Conservation (phyloP, 2,329 filamentous ascomycete genomes). For the Cordyceps javanica region DNA sequence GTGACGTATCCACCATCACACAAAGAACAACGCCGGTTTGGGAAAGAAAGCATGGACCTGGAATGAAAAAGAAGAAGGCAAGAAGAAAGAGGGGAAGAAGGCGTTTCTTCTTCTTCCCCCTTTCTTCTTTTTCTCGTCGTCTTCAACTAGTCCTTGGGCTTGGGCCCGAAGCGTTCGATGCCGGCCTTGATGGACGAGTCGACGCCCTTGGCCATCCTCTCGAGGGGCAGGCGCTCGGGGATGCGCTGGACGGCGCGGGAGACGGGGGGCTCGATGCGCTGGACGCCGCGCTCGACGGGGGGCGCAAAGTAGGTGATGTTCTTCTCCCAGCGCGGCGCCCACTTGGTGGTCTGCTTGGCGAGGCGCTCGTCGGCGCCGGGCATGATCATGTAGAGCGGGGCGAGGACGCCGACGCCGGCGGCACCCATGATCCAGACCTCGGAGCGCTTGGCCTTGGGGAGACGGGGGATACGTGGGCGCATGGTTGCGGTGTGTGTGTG, state of each 20-base stretch:
- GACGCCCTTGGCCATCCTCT: slow-evolving; percentile 43
- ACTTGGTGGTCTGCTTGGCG: slow-evolving; percentile 47
- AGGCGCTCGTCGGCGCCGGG: slow-evolving; percentile 51
- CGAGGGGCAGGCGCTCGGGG: slow-evolving; percentile 42
- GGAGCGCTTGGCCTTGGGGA: slow-evolving; percentile 41
- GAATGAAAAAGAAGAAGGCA: not conserved
- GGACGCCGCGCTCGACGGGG: slow-evolving; percentile 41
- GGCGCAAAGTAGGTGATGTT: slow-evolving; percentile 48
- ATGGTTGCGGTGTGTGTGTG: slow-evolving; percentile 30
- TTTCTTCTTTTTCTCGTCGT: too few species aligned
- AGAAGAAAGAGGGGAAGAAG: too few species aligned
- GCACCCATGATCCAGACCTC: slow-evolving; percentile 49
- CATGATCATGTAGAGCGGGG: slow-evolving; percentile 52
- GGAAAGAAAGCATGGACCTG: too few species aligned
- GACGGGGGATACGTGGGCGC: slow-evolving; percentile 39
- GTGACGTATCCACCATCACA: too few species aligned
- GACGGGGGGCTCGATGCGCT: slow-evolving; percentile 43
- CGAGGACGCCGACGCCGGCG: slow-evolving; percentile 47
- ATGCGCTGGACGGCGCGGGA: slow-evolving; percentile 39
- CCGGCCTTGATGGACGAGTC: slow-evolving; percentile 42
- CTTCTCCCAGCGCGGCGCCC: slow-evolving; percentile 55
- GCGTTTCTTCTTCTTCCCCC: not conserved
- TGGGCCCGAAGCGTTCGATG: slow-evolving; percentile 33
- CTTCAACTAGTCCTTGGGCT: slow-evolving; percentile 17
- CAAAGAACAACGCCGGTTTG: not conserved